A percentile compares a stretch with the other conserved stretches of the same genome.
These are phyloP conservation scores for Chamaecyparis obtusa DNA, from an alignment of 75 land plant genomes.

Conservation along the genomic window DNA sequence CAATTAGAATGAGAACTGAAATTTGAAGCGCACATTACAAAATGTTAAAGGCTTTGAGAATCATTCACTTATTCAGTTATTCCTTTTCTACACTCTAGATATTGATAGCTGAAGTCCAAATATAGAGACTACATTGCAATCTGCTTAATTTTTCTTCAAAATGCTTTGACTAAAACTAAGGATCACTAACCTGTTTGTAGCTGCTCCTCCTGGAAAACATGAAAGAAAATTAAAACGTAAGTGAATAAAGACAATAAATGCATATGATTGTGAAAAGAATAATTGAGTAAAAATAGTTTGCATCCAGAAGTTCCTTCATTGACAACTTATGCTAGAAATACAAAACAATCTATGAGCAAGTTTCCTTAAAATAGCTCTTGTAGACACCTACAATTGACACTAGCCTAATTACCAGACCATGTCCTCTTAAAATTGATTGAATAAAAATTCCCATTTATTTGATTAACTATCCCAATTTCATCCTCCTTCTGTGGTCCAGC, in stretches of 20 bases:
- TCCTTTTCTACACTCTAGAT: background rate
- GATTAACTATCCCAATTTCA: no score
- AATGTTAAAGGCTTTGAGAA: background rate
- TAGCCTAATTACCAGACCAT: no score
- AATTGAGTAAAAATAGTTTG: background rate
- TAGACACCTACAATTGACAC: no score
- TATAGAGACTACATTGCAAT: background rate
- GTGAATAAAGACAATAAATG: background rate
- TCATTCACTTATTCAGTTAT: background rate
- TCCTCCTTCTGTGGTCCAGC: no score
- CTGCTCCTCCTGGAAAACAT: conserved; percentile 8
- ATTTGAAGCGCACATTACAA: background rate
- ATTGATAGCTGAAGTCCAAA: background rate
- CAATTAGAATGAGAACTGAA: background rate
- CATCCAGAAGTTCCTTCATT: background rate
- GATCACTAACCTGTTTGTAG: conserved; percentile 8
- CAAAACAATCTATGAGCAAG: background rate
- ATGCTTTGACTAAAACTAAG: background rate
- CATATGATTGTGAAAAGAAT: background rate
- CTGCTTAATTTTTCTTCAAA: background rate
- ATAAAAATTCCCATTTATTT: no score
- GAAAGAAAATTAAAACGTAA: background rate
- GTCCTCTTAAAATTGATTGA: no score
- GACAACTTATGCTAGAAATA: background rate
- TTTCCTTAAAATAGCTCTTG: background rate